Evolutionary conservation across 495 filamentous ascomycete species (phyloP), one percentile per base, ranked within the genome.

Genomic region (Xylaria nigripes): DNA sequence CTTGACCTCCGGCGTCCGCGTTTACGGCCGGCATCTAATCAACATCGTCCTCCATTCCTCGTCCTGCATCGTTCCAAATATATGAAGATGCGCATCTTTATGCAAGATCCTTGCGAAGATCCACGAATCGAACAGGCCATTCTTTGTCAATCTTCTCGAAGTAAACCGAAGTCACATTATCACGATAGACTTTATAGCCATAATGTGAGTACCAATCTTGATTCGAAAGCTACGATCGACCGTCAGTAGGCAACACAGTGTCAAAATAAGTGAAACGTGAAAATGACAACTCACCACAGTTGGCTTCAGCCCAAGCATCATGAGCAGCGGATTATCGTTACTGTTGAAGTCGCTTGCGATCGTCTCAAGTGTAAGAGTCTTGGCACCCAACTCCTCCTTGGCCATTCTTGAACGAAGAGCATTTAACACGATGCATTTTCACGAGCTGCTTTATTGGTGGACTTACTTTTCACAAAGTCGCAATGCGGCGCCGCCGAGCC

Each of bases 161-260:
- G 12, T 51, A 48, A 18, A 24, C 1, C 54, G 48, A 57, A 2
- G 46, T 18, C 19, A 47, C 22, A n/a, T 45, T 51, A 2, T 19
- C 9, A 1, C 2, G 6, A 24, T 57, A 57, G 6, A 57, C 0
- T 9, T 30, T 36, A 21, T 57, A 57, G 22, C 54, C 54, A 21
- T 29, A 42, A 16, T 42, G 54, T 10, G 16, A 4, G 16, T 57
- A 57, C 54, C 54, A 57, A 12, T 57, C 54, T 21, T 57, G 41
- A 3, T 47, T 47, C 0, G 54, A 51, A 10, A 57, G 3, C 54
- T 57, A 25, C 8, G 13, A 16, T 13, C 9, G 13, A 13, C 15
- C 36, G 42, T 46, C 16, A 50, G 47, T 34, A 27, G 44, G 38
- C 12, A 13, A 18, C 8, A 34, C 19, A 55, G 10, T 0, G 29